phyloP scores from a whole-genome alignment of 176 grass and related monocot genomes.

The Hsuehochloa calcarea region DNA sequence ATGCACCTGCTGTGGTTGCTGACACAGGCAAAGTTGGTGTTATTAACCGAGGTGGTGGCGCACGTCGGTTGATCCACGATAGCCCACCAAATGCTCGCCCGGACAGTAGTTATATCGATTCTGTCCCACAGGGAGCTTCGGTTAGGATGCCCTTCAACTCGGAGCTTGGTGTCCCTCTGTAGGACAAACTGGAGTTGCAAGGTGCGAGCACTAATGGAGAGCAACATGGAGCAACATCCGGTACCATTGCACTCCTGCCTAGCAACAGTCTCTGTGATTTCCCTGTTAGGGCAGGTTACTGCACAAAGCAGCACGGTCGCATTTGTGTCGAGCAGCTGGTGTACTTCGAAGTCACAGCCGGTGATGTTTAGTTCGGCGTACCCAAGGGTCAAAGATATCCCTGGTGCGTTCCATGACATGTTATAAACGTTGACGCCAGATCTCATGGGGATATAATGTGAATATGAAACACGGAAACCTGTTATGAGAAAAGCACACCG shows the following conservation, averaged over 20 bases:
- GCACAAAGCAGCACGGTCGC: neutral
- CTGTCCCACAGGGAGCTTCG: neutral
- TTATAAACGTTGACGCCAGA: neutral
- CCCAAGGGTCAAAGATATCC: neutral
- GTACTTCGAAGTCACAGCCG: neutral
- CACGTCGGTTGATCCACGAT: neutral
- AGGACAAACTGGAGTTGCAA: neutral
- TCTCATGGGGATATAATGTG: neutral
- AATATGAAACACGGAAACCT: too few relatives aligned
- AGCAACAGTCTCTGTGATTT: neutral
- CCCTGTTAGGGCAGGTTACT: neutral
- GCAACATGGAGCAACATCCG: neutral
- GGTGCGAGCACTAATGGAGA: neutral
- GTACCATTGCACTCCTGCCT: neutral
- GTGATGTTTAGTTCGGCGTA: neutral
- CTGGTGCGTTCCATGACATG: neutral
- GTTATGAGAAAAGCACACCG: too few relatives aligned
- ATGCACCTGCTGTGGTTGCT: neutral
- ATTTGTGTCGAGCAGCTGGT: neutral
- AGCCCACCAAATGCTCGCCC: fast-evolving
- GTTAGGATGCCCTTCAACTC: too few relatives aligned
- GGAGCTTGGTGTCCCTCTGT: too few relatives aligned
- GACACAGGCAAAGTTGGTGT: neutral
- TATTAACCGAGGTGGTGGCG: neutral
- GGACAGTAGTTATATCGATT: neutral